Evolutionary conservation across 306 rosid species (phyloP).

Genomic region (Cotoneaster glaucophyllus): DNA sequence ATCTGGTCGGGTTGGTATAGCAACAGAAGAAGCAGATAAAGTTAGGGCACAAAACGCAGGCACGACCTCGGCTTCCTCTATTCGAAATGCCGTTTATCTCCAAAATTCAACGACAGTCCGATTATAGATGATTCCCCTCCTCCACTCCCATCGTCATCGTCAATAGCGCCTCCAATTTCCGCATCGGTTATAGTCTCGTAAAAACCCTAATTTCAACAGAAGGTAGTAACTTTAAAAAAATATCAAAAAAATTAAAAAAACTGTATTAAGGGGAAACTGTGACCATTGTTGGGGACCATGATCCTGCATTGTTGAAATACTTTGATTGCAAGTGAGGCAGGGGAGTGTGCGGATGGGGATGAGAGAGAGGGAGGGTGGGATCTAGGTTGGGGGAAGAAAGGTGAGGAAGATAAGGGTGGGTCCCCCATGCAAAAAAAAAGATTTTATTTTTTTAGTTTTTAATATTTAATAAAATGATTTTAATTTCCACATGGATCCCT

Average conservation of each 20-base stretch:
- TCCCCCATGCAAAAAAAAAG: too few relatives aligned
- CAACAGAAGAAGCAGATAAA: neutral
- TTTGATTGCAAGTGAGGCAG: slow-evolving; percentile 89
- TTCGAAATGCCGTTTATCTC: slow-evolving; percentile 60
- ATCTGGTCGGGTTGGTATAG: too few relatives aligned
- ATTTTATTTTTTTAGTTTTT: too few relatives aligned
- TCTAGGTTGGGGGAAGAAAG: too few relatives aligned
- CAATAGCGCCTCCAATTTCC: slow-evolving; percentile 84
- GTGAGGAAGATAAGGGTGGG: too few relatives aligned
- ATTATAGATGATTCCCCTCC: slow-evolving; percentile 44
- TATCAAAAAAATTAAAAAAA: too few relatives aligned
- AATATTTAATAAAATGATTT: too few relatives aligned
- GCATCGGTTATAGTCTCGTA: slow-evolving; percentile 47
- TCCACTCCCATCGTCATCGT: slow-evolving; percentile 75
- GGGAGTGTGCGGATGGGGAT: too few relatives aligned
- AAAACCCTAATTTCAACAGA: slow-evolving; percentile 43
- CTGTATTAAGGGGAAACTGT: slow-evolving; percentile 67
- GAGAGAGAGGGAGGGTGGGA: too few relatives aligned
- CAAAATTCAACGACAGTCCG: slow-evolving; percentile 50
- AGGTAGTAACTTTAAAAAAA: neutral
- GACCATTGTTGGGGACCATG: slow-evolving; percentile 83
- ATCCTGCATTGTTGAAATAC: slow-evolving; percentile 64
- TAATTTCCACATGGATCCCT: too few relatives aligned
- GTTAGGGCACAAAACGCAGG: neutral
- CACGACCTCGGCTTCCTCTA: neutral